Evolutionary conservation across 108 stramenopile species (phyloP), one percentile per base, ranked within the genome.

Genomic region (Bacterosira constricta): DNA sequence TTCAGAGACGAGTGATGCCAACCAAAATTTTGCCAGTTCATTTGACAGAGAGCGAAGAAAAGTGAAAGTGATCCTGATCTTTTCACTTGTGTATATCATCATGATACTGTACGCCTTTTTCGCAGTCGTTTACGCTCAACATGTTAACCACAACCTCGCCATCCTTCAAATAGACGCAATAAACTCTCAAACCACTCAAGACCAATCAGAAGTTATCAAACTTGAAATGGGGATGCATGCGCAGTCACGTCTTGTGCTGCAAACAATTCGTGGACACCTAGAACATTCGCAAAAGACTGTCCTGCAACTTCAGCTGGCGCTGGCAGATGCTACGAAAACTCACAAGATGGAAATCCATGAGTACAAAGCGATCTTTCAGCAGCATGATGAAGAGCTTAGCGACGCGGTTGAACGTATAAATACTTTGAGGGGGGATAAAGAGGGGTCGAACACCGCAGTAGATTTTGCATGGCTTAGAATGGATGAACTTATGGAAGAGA

Each of bases 401-500:
- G 73, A 73, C 29, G 55, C 74, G 1, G 27, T 82, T 18, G 21
- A 44, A 39, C 42, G 69, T 0, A 75, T 87, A 31, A 34, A 74
- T 42, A 54, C 65, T 6, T 38, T 87, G 32, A 56, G 86, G 31
- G 56, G 44, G 50, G 15, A 68, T 6, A 46, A 55, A 38, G 41
- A 63, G 29, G 50, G 60, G 37, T 47, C 36, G 25, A 36, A n/a
- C n/a, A 55, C 75, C 15, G 75, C 75, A 3, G 55, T 56, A 42
- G 75, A 77, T 12, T 32, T 55, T 60, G 75, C 67, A 41, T 63
- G 75, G 67, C 53, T 46, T 18, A 26, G 75, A 7, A 69, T 63
- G 53, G 66, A 77, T 29, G 75, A 77, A n/a, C 51, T 68, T 1
- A 15, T 63, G 25, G 61, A 77, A 34, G 67, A 77, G 50, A 77